Conservation (phyloP, 805 yeast genomes). For the Lachancea dasiensis region DNA sequence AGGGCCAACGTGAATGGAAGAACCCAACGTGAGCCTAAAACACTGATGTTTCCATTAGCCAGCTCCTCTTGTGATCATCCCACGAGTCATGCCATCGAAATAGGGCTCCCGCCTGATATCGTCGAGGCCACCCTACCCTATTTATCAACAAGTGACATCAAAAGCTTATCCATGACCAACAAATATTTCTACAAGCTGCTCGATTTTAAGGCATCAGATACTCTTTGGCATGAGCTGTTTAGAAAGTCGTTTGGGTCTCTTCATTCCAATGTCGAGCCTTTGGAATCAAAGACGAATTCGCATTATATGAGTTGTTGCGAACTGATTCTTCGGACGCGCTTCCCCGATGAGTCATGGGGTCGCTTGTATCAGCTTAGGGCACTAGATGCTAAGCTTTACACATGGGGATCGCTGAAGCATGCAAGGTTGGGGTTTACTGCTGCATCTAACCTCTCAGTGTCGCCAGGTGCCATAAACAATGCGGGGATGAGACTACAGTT, state of each 20-base stretch:
- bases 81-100: conserved; percentile 7
- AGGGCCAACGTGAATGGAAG: too few relatives aligned
- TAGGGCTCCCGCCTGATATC: conserved; percentile 28
- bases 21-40: not conserved
- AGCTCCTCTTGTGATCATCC: too few relatives aligned
- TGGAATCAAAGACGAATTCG: conserved; percentile 14
- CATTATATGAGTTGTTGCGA: conserved; percentile 26
- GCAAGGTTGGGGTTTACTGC: conserved; percentile 30
- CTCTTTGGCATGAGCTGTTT: conserved; percentile 30
- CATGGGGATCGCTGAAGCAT: conserved; percentile 33
- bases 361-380: conserved; percentile 22
- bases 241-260: conserved; percentile 26
- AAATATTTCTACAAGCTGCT: conserved; percentile 27
- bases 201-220: conserved; percentile 21
- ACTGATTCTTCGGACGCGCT: conserved; percentile 17
- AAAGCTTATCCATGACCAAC: conserved; percentile 29
- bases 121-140: conserved; percentile 27
- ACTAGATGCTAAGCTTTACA: conserved; percentile 20
- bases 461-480: conserved; percentile 18
- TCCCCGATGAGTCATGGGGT: conserved; percentile 22
- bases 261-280: conserved; percentile 29
- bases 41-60: not conserved
- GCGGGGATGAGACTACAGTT: conserved; percentile 20
- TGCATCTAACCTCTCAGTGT: conserved; percentile 17
- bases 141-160: conserved; percentile 24